Evolutionary conservation across 2,329 filamentous ascomycete genomes (phyloP).

Genomic region (Sclerotinia nivalis): DNA sequence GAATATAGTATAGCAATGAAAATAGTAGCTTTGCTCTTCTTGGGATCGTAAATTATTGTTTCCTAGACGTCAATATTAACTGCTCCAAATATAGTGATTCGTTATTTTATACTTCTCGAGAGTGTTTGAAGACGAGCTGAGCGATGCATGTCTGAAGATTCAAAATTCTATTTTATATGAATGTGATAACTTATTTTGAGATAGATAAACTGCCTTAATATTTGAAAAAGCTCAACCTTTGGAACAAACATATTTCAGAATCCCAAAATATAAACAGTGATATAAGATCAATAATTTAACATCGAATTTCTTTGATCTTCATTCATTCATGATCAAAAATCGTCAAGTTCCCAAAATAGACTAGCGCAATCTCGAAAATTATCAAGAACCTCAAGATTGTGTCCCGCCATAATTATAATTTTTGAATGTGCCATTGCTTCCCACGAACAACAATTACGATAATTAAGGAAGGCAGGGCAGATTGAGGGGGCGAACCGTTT

Average conservation of each 20-base stretch:
- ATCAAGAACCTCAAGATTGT: constrained; percentile 21
- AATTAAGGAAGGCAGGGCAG: not conserved
- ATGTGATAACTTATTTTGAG: no score
- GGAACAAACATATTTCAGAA: not conserved
- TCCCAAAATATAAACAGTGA: not conserved
- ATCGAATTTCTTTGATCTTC: not conserved
- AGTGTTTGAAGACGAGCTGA: no score
- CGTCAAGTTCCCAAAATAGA: not conserved
- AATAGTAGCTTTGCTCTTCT: no score
- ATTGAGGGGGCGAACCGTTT: not conserved
- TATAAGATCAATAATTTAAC: not conserved
- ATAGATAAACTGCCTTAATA: not conserved
- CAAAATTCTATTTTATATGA: not conserved
- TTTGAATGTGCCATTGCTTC: constrained; percentile 14
- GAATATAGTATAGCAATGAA: no score
- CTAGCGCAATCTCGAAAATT: constrained; percentile 22
- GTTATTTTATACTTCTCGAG: no score
- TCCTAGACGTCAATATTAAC: no score
- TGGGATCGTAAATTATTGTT: no score
- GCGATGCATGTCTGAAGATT: not conserved
- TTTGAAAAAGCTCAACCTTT: fast-evolving
- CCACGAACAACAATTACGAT: constrained; percentile 5
- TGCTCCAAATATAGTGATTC: no score
- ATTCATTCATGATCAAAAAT: not conserved
- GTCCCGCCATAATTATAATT: constrained; percentile 13